Evolutionary conservation across 1,284 basidiomycete species (phyloP).

Genomic region (Sanghuangporus weigelae): DNA sequence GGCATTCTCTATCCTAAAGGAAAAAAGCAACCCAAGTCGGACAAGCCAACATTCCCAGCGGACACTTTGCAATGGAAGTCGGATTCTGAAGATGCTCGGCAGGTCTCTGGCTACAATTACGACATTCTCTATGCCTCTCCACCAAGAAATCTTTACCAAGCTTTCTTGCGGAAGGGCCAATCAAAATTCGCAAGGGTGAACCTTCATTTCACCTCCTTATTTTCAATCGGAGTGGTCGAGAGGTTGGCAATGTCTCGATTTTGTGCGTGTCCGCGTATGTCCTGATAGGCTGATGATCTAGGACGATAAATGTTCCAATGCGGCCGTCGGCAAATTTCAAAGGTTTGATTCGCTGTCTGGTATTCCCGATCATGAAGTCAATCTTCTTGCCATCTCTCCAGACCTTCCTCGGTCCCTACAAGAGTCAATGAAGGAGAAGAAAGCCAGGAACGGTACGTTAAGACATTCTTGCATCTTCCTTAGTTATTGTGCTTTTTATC

Average conservation of each 20-base stretch:
- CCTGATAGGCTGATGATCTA: constrained; percentile 22
- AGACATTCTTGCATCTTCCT: neutral
- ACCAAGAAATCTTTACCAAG: constrained; percentile 56
- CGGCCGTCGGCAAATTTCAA: constrained; percentile 39
- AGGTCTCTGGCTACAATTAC: constrained; percentile 40
- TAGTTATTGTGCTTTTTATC: neutral
- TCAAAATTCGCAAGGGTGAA: constrained; percentile 26
- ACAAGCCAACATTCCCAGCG: neutral
- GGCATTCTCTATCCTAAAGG: neutral
- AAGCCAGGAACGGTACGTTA: neutral
- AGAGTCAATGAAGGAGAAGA: neutral
- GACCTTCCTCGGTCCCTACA: neutral
- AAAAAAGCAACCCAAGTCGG: neutral
- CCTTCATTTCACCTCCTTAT: constrained; percentile 48
- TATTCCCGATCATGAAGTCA: neutral
- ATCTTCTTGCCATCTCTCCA: neutral
- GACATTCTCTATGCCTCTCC: constrained; percentile 37
- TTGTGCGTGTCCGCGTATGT: neutral
- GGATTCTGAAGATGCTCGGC: constrained; percentile 10
- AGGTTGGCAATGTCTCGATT: constrained; percentile 33
- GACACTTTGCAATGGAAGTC: neutral
- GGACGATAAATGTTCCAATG: constrained; percentile 48
- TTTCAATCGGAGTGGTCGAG: constrained; percentile 38
- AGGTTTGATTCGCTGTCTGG: constrained; percentile 28
- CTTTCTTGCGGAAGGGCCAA: constrained; percentile 38